Evolutionary conservation across 1,139 yeast genomes (phyloP).

Genomic region (Nadsonia starkeyi-henricii): DNA sequence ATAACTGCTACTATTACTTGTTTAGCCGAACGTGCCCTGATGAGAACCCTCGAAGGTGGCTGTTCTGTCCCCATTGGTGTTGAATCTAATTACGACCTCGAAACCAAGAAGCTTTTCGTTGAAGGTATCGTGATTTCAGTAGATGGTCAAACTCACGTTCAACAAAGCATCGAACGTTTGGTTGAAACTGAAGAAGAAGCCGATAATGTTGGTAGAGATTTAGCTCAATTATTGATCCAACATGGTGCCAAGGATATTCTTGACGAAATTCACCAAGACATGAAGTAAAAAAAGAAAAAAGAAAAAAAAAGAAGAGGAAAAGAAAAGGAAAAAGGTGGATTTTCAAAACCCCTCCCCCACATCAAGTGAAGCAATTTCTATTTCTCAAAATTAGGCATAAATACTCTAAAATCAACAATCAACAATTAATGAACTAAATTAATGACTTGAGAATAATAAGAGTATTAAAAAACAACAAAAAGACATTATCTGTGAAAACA

Average conservation of each 20-base stretch:
- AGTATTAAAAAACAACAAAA: no score
- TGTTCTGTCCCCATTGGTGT: conserved; percentile 97
- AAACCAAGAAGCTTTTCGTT: conserved; percentile 33
- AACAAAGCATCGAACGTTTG: conserved; percentile 29
- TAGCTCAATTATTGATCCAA: conserved; percentile 54
- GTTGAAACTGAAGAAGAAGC: conserved; percentile 47
- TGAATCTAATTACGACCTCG: conserved; percentile 39
- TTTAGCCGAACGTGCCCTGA: conserved; percentile 76
- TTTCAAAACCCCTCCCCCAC: no score
- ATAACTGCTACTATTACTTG: conserved; percentile 60
- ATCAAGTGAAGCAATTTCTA: no score
- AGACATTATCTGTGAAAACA: no score
- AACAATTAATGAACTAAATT: neutral
- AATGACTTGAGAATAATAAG: no score
- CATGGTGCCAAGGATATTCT: conserved; percentile 76
- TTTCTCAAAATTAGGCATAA: no score
- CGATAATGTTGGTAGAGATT: conserved; percentile 47
- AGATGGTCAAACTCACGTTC: conserved; percentile 62
- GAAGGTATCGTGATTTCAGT: conserved; percentile 69
- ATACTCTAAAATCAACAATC: conserved; percentile 6
- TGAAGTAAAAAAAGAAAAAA: neutral
- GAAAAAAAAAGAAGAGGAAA: no score
- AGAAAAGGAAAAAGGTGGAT: no score
- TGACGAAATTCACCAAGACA: conserved; percentile 61
- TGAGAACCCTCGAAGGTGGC: conserved; percentile 90